These are phyloP conservation scores for Lipomyces sp. DNA, from an alignment of 805 yeast genomes.

Conservation along the genomic window DNA sequence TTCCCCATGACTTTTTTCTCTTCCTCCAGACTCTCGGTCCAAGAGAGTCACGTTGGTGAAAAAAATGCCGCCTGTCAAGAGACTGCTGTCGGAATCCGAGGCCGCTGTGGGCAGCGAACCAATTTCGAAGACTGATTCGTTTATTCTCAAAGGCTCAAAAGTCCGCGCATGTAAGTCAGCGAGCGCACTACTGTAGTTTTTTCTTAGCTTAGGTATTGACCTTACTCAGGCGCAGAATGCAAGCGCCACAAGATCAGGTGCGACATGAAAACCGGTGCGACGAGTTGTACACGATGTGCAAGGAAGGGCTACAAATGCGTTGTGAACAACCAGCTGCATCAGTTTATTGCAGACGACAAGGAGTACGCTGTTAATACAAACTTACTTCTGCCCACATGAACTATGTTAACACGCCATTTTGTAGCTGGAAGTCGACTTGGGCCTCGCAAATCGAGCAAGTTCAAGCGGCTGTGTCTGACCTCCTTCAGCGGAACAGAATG, in stretches of 20 bases:
- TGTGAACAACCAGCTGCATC: not conserved
- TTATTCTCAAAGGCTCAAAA: not conserved
- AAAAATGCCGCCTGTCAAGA: not conserved
- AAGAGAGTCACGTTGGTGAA: not conserved
- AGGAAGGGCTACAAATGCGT: slow-evolving; percentile 5
- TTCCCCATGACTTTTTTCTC: too few relatives aligned
- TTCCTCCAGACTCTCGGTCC: not conserved
- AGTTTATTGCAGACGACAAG: not conserved
- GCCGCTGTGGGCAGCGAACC: not conserved
- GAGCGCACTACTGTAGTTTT: not conserved
- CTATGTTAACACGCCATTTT: not conserved
- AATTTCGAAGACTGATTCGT: not conserved
- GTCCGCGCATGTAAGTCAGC: not conserved
- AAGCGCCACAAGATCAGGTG: slow-evolving; percentile 10
- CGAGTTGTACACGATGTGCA: not conserved
- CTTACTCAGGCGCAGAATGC: slow-evolving; percentile 5
- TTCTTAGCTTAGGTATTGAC: not conserved
- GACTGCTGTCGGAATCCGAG: not conserved
- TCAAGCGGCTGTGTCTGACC: not conserved
- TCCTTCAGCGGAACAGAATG: not conserved
- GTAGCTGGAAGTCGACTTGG: not conserved
- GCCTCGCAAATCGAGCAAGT: slow-evolving; percentile 1
- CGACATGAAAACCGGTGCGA: not conserved
- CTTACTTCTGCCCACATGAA: too few relatives aligned
- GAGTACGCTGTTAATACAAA: not conserved